Evolutionary conservation across 345 rosid genomes (phyloP), one percentile per base, ranked within the genome.

Genomic region (Populus pruinosa): DNA sequence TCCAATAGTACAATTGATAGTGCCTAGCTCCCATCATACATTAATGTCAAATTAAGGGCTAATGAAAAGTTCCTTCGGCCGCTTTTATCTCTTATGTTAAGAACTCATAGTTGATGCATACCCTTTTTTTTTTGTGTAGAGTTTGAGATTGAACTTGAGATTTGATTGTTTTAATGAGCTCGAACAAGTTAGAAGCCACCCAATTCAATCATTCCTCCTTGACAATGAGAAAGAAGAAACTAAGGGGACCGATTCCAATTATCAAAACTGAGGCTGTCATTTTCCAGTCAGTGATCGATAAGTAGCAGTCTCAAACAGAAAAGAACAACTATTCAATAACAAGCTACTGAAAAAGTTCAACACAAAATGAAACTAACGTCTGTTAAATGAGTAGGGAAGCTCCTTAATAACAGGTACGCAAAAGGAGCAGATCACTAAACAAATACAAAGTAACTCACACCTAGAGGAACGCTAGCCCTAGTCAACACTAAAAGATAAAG

Each of bases 381-480:
- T 44, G 16, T 29, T 47, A 49, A 10, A 44, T 44, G 29, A 43
- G 56, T 1, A 33, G 17, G 14, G 9, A 16, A 70, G 59, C 20
- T 72, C 33, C 2, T 1, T 29, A 41, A 71, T 62, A 62, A n/a
- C 56, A 9, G 47, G 39, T 9, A 41, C 67, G 59, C 62, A 36
- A 18, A n/a, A 74, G 35, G 13, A 71, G 71, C 17, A 33, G 55
- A 33, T 29, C 23, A 67, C 33, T 43, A 70, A 77, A 75, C 61
- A 25, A 72, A 29, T 62, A 8, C 61, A 69, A 43, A 62, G 59
- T 53, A 38, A 55, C 17, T 3, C 43, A 8, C 21, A 29, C 35
- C 71, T 77, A 38, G 65, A 27, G 10, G 63, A 39, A 5, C 23
- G 36, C 72, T 77, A 78, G 43, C 56, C 65, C 74, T 77, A 77